phyloP scores from a whole-genome alignment of 106 monocot genomes.

The Dactylorhiza incarnata region DNA sequence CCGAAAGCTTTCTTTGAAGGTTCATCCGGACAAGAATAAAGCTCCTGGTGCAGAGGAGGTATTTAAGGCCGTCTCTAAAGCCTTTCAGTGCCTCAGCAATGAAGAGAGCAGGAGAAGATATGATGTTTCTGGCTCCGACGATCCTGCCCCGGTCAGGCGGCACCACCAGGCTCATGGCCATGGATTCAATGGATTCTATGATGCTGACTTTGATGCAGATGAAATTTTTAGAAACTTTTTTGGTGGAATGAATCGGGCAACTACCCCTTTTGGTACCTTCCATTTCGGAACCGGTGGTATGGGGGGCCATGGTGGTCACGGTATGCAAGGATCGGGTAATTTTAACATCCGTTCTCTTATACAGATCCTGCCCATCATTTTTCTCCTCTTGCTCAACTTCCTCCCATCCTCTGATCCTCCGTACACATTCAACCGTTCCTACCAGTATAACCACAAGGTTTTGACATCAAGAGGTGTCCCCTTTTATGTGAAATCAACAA shows the following conservation, averaged over 20 bases:
- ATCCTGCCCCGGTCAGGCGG: constrained; percentile 31
- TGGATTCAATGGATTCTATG: constrained; percentile 69
- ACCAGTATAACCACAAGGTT: constrained; percentile 56
- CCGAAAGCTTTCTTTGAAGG: constrained; percentile 83
- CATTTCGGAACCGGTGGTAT: constrained; percentile 72
- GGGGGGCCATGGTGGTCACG: constrained; percentile 25
- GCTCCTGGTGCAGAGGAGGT: constrained; percentile 93
- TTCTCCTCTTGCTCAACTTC: constrained; percentile 71
- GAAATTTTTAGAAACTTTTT: constrained; percentile 93
- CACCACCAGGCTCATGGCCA: constrained; percentile 10
- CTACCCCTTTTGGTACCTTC: constrained; percentile 57
- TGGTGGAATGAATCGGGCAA: constrained; percentile 41
- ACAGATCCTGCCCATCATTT: constrained; percentile 73
- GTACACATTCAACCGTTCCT: constrained; percentile 39
- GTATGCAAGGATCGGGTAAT: constrained; percentile 26
- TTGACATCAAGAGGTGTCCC: constrained; percentile 61
- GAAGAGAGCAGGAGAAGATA: constrained; percentile 73
- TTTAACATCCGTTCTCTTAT: constrained; percentile 39
- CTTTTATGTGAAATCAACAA: constrained; percentile 65
- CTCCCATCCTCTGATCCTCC: constrained; percentile 72
- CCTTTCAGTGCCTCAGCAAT: constrained; percentile 92
- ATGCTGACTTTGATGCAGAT: constrained; percentile 79
- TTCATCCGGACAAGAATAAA: constrained; percentile 94
- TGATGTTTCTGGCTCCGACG: constrained; percentile 78
- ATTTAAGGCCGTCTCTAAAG: constrained; percentile 91